Evolutionary conservation across 2,329 filamentous ascomycete species (phyloP), one percentile per base, ranked within the genome.

Genomic region (Penicillium sclerotigenum): DNA sequence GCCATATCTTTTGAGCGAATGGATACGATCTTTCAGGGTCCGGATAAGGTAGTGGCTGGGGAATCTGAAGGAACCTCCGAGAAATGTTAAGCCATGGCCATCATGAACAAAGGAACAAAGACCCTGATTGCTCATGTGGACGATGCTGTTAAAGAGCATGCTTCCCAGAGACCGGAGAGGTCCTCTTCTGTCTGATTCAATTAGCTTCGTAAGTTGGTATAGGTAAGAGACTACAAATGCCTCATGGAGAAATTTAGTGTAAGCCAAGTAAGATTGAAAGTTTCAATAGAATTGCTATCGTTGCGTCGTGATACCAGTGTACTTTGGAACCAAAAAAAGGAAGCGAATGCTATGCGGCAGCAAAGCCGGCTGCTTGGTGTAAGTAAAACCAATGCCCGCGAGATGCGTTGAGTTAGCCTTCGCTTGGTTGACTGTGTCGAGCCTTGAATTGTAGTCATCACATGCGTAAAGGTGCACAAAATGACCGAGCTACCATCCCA

Each of bases 11-110:
- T 72, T 9, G 70, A 74, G 58, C 62, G 68, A 13, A 74, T 74
- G 71, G 72, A 73, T 46, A 66, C 61, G 50, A 65, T 74, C 10
- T 74, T 74, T 38, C 68, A 70, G 3, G 69, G 71, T 20, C 59
- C 72, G 13, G 75, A 76, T 64, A 66, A 65, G 37, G 74, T 77
- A 10, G 68, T 70, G 42, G 75, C 63, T 13, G 73, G 69, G 4
- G 72, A 75, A 54, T 58, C 65, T 20, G 67, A 74, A n/a, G 60
- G 60, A 4, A 59, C 56, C 6, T 62, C 60, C 0, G 65, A 67
- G 18, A 70, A 69, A 46, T 50, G 61, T 29, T 69, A 71, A 48
- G 62, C 61, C 13, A 40, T 37, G 24, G 56, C 56, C 20, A 24
- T 55, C 18, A 50, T 40, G 11, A 37, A 47, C 7, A 26, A 56